Evolutionary conservation across 208 protist species (phyloP), one percentile per base, ranked within the genome.

Genomic region (Crithidia sp.): DNA sequence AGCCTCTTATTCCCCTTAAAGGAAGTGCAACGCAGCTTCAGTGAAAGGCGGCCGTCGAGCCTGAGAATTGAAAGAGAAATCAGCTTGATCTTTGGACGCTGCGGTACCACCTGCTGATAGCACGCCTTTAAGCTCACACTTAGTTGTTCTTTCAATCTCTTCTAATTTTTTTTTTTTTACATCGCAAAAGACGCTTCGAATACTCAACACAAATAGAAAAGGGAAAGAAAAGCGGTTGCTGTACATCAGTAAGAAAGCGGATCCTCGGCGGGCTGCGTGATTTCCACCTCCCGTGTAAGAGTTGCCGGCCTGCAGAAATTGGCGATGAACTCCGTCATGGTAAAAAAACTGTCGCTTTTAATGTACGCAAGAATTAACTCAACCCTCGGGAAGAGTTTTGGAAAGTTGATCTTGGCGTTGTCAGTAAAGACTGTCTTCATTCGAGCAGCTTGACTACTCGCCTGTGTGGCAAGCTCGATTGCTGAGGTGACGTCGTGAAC

Each of bases 181-280:
- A 65, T 69, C 54, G 45, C 16, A 61, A 79, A 16, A 44, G n/a
- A 44, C 10, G 28, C 28, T 28, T 28, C 28, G 28, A 28, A 59
- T 12, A 43, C 47, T 49, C 43, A 44, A 9, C 6, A 4, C 49
- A 43, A 39, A 2, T 14, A 68, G 49, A 60, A 53, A 28, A 60
- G 68, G 37, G 12, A 79, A 64, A 62, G 67, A 62, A 77, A 79
- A 73, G 28, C 28, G 28, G 28, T 28, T 12, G 44, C 57, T 41
- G 69, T 71, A 14, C 43, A 39, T 94, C 77, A 96, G 73, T 87
- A 91, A 16, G 89, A 94, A 54, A 96, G 68, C 13, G 89, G 88
- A 71, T 94, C 84, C 50, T 87, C 88, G 43, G 79, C 75, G 19
- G 92, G 92, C 67, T 95, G 89, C 60, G 82, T 86, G 13, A 95